A percentile compares a stretch with the other conserved stretches of the same genome.
These are phyloP conservation scores for Alternaria burnsii DNA, from an alignment of 2,329 filamentous ascomycete genomes.

Conservation along the genomic window DNA sequence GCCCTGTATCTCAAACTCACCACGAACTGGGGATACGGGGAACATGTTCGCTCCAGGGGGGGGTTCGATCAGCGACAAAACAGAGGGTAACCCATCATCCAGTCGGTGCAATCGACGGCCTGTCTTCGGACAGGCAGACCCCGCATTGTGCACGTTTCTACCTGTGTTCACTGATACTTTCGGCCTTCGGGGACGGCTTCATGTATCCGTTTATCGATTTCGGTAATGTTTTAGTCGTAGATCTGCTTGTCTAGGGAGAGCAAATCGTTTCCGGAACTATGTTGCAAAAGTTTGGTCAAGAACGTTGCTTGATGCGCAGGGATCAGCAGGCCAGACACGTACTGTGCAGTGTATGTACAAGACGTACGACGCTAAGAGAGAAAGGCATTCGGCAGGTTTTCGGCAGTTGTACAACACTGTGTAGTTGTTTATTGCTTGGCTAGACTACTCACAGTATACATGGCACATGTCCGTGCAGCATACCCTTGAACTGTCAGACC, in stretches of 20 bases:
- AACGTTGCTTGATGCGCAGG: background rate
- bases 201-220: background rate
- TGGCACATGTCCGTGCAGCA: background rate
- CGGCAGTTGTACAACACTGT: background rate
- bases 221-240: background rate
- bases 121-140: constrained; percentile 1
- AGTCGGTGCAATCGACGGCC: constrained; percentile 3
- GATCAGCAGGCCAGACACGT: background rate
- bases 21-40: background rate
- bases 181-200: background rate
- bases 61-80: background rate
- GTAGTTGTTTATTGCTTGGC: background rate
- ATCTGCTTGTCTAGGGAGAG: background rate
- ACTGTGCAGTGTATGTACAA: background rate
- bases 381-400: background rate
- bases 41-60: background rate
- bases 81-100: background rate
- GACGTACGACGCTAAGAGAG: background rate
- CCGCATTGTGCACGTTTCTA: background rate
- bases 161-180: background rate
- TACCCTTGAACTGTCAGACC: background rate
- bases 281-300: background rate
- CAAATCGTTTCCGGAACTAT: constrained; percentile 1
- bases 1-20: constrained; percentile 1
- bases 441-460: background rate